Percentiles rank a stretch among this genome's conserved stretches.
These are phyloP conservation scores for Pestalotiopsis sp. DNA, from an alignment of 2,329 filamentous ascomycete genomes.

Conservation along the genomic window DNA sequence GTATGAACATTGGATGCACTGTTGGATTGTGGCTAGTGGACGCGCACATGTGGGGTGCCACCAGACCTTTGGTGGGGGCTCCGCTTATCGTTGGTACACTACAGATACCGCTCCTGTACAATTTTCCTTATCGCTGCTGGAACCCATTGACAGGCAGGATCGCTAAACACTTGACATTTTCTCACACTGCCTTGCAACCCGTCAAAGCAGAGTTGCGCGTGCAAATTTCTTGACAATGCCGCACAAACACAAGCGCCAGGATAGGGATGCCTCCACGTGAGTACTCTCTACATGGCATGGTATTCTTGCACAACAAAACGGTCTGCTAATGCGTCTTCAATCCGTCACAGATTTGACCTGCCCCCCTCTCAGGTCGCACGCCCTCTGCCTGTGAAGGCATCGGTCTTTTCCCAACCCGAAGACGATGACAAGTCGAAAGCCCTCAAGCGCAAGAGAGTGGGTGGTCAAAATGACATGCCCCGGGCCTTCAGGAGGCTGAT, in stretches of 20 bases:
- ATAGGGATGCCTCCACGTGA: slow-evolving; percentile 55
- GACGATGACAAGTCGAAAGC: slow-evolving; percentile 29
- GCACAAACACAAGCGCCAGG: slow-evolving; percentile 79
- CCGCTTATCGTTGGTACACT: neutral
- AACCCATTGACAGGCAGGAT: neutral
- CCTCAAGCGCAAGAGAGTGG: slow-evolving; percentile 48
- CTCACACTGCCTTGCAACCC: neutral
- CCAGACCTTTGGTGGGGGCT: neutral
- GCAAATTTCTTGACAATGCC: slow-evolving; percentile 58
- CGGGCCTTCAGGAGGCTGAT: slow-evolving; percentile 86
- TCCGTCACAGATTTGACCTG: slow-evolving; percentile 45
- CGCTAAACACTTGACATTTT: neutral
- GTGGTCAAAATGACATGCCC: slow-evolving; percentile 73
- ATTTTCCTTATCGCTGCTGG: neutral
- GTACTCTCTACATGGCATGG: slow-evolving; percentile 19
- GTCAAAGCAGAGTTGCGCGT: neutral
- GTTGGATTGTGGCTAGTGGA: neutral
- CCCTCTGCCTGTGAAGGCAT: slow-evolving; percentile 47
- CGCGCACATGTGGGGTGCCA: neutral
- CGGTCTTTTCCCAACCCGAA: slow-evolving; percentile 9
- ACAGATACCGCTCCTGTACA: neutral
- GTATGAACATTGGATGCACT: neutral
- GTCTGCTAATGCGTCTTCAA: slow-evolving; percentile 11
- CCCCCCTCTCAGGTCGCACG: slow-evolving; percentile 49
- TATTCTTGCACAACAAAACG: slow-evolving; percentile 17